Evolutionary conservation across 1,139 yeast species (phyloP).

Genomic region (Arxiozyma bovina): DNA sequence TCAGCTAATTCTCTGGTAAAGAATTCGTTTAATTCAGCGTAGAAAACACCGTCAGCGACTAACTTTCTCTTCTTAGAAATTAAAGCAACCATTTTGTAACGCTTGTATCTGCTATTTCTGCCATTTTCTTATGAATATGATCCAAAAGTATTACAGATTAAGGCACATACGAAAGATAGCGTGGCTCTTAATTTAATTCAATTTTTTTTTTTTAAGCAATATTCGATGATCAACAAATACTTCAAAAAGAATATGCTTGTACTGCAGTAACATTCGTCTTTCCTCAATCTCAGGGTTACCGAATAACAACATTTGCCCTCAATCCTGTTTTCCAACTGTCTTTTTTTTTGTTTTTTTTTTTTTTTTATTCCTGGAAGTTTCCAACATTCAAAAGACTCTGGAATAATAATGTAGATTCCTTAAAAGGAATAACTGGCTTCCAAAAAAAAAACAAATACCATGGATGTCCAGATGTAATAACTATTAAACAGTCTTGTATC

Average conservation of each 20-base stretch:
- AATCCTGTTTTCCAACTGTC: too few relatives aligned
- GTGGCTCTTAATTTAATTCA: neutral
- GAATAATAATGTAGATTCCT: neutral
- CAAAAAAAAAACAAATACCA: too few relatives aligned
- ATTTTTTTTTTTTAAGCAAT: neutral
- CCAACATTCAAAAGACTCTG: neutral
- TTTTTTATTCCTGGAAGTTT: neutral
- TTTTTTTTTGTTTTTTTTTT: too few relatives aligned
- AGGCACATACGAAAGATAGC: neutral
- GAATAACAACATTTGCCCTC: neutral
- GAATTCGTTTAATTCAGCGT: conserved; percentile 99
- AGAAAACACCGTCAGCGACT: conserved; percentile 99
- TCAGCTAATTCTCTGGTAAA: conserved; percentile 99
- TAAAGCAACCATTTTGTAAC: conserved; percentile 46
- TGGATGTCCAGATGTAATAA: neutral
- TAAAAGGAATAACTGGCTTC: neutral
- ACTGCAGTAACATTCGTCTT: neutral
- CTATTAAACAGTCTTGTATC: neutral
- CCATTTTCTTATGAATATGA: neutral
- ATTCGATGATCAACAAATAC: neutral
- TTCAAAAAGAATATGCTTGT: too few relatives aligned
- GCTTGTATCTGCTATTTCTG: conserved; percentile 8
- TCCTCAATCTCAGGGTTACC: neutral
- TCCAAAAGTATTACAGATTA: neutral
- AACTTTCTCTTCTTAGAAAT: conserved; percentile 82